phyloP scores from a whole-genome alignment of 768 basidiomycete species.

The Dioszegia hungarica region DNA sequence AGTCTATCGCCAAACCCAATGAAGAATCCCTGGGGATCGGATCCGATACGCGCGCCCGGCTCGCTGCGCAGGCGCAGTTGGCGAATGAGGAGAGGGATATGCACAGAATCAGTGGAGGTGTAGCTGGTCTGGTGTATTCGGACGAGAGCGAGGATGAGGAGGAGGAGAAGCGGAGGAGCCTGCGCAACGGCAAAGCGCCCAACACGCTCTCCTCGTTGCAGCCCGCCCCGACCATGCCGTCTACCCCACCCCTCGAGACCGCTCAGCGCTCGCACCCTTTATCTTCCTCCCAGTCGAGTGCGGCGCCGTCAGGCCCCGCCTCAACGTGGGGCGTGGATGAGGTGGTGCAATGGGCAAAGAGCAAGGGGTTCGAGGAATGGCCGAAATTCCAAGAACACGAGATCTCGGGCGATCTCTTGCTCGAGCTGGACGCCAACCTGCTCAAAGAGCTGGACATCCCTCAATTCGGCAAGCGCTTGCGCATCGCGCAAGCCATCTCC shows the following conservation, averaged over 20 bases:
- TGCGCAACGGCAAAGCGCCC: background rate
- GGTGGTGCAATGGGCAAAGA: conserved; percentile 80
- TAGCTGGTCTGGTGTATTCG: conserved; percentile 48
- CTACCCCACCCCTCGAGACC: conserved; percentile 16
- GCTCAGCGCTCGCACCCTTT: background rate
- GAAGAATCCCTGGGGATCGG: conserved; percentile 33
- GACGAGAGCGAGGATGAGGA: conserved; percentile 55
- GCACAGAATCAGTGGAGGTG: conserved; percentile 31
- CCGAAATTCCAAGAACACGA: conserved; percentile 94
- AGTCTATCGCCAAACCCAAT: conserved; percentile 52
- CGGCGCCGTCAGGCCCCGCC: background rate
- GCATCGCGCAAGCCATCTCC: conserved; percentile 84
- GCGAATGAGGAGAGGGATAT: conserved; percentile 46
- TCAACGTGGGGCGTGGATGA: conserved; percentile 74
- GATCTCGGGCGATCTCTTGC: conserved; percentile 92
- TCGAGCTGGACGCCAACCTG: conserved; percentile 85
- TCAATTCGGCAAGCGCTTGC: conserved; percentile 89
- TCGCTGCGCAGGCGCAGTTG: conserved; percentile 49
- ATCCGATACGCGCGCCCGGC: conserved; percentile 42
- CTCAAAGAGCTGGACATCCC: conserved; percentile 94
- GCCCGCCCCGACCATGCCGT: conserved; percentile 23
- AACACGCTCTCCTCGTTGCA: conserved; percentile 10
- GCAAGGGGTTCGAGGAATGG: conserved; percentile 78
- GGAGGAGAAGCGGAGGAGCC: conserved; percentile 49
- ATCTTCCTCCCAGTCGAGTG: background rate